Evolutionary conservation across 345 rosid species (phyloP), one percentile per base, ranked within the genome.

Genomic region (Anacardium occidentale): DNA sequence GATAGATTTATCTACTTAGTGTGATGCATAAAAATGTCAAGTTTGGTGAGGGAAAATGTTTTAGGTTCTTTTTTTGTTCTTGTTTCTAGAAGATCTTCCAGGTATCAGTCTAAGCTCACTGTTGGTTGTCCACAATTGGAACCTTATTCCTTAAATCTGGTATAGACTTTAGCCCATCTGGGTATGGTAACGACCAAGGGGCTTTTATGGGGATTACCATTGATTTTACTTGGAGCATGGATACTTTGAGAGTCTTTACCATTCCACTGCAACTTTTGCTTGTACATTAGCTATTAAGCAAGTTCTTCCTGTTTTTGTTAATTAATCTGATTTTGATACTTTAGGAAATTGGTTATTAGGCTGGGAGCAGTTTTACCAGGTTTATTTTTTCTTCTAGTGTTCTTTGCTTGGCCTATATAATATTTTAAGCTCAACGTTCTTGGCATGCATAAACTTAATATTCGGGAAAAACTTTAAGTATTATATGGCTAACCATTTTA

Each of bases 81-180:
- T 66, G 45, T 50, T 26, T 9, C 40, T 65, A 15, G 40, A 24
- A 26, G 34, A 65, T 65, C 21, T 50, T 10, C 21, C 44, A 8
- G 34, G 42, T 26, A 9, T 22, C 3, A 10, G 5, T 4, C 40
- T 45, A 15, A 25, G 18, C 8, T 24, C 14, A 47, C 6, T 48
- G 32, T 48, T 48, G 10, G 15, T 14, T 50, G 34, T 22, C 21
- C 40, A 50, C 29, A 32, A 34, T 21, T 12, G 25, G 71, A 32
- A 17, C 20, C n/a, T 55, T 68, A 54, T 68, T 44, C 32, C 62
- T 55, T 40, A 68, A 62, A 24, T 55, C 55, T 54, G 7, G n/a
- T 64, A 26, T 34, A 15, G 56, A 25, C 8, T 65, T 66, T 48
- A 50, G 40, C 50, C 66, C 26, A 54, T 29, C 50, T 53, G 4